These are phyloP conservation scores for Phytophthora sp. DNA, from an alignment of 352 stramenopile species.

Conservation along the genomic window DNA sequence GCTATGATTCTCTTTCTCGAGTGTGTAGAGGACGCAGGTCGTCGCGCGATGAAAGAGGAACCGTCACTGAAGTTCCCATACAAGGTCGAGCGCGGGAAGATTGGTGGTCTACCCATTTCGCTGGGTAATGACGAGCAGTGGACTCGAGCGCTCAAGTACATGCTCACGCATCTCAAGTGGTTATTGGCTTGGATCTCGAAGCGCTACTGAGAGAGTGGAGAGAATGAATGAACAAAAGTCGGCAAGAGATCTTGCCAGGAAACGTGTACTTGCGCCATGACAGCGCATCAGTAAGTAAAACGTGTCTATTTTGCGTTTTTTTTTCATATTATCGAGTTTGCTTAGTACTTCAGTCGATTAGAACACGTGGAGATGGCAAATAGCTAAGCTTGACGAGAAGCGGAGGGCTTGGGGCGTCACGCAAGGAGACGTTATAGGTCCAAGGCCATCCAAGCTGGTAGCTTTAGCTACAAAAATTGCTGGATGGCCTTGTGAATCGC, in stretches of 20 bases:
- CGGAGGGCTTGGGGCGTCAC: not conserved
- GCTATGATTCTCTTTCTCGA: slow-evolving; percentile 91
- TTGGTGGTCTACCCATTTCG: slow-evolving; percentile 89
- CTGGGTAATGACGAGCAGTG: slow-evolving; percentile 91
- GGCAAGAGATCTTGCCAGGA: slow-evolving; percentile 27
- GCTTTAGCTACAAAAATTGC: slow-evolving; percentile 26
- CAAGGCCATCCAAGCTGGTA: slow-evolving; percentile 1
- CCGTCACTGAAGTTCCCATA: slow-evolving; percentile 91
- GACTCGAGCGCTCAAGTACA: slow-evolving; percentile 92
- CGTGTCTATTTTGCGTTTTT: slow-evolving; percentile 33
- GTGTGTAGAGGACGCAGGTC: slow-evolving; percentile 87
- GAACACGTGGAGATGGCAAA: slow-evolving; percentile 6
- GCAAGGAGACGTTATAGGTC: slow-evolving; percentile 25
- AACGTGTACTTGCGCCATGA: slow-evolving; percentile 18
- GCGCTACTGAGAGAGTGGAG: slow-evolving; percentile 50
- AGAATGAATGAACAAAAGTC: slow-evolving; percentile 33
- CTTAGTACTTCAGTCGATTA: slow-evolving; percentile 14
- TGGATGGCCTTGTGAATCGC: slow-evolving; percentile 76
- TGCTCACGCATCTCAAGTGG: slow-evolving; percentile 94
- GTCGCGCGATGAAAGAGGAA: slow-evolving; percentile 89
- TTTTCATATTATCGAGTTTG: slow-evolving; percentile 7
- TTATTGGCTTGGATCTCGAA: slow-evolving; percentile 93
- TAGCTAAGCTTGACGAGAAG: slow-evolving; percentile 1
- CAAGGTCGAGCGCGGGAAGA: slow-evolving; percentile 90
- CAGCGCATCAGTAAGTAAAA: slow-evolving; percentile 30